phyloP scores from a whole-genome alignment of 345 rosid genomes.

The Atalantia buxifolia region DNA sequence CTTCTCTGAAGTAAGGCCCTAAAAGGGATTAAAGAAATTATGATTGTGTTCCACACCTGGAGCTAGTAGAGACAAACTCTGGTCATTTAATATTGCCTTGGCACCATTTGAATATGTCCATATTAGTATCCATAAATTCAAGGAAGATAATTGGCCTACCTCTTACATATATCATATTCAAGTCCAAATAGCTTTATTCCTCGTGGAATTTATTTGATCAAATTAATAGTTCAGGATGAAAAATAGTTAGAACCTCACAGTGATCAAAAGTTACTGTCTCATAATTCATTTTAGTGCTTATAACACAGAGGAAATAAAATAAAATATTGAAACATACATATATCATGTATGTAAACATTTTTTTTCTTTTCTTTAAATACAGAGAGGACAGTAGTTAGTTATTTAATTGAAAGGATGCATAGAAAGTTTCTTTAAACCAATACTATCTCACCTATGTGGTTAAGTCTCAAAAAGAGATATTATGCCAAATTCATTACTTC shows the following conservation, averaged over 20 bases:
- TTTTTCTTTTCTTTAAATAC: too few relatives aligned
- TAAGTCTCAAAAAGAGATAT: neutral
- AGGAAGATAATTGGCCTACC: conserved; percentile 39
- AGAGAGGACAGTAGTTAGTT: too few relatives aligned
- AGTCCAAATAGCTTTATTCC: neutral
- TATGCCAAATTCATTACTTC: neutral
- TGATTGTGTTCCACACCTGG: conserved; percentile 36
- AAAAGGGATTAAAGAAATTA: neutral
- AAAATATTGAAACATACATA: neutral
- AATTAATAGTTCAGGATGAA: neutral
- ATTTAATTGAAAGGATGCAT: too few relatives aligned
- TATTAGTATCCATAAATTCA: conserved; percentile 64
- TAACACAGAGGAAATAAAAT: neutral
- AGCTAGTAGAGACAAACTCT: conserved; percentile 46
- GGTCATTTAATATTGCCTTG: conserved; percentile 50
- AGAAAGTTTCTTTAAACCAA: too few relatives aligned
- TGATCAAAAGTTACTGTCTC: too few relatives aligned
- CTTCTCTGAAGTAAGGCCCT: neutral
- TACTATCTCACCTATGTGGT: too few relatives aligned
- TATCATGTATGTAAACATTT: too few relatives aligned
- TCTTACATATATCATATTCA: conserved; percentile 32
- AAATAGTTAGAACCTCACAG: too few relatives aligned
- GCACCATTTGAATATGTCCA: conserved; percentile 64
- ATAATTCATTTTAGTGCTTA: neutral
- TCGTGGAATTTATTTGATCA: neutral